phyloP scores from a whole-genome alignment of 345 rosid species.

The Hypericum androsaemum region DNA sequence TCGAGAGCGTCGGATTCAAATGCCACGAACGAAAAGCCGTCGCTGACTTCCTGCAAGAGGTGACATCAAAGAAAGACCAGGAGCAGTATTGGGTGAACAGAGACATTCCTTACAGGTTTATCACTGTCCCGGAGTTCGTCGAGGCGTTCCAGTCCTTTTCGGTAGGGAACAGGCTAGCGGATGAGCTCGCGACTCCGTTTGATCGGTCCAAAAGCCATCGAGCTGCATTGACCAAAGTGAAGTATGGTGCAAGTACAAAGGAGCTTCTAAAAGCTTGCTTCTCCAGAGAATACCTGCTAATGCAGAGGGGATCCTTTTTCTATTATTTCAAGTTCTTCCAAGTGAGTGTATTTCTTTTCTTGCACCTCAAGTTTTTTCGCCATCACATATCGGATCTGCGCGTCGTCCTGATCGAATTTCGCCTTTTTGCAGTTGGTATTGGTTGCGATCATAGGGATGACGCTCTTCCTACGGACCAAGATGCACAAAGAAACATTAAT shows the following conservation, averaged over 20 bases:
- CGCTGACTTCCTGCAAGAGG: not conserved
- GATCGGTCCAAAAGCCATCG: not conserved
- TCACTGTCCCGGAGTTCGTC: not conserved
- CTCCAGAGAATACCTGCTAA: not conserved
- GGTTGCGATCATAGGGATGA: not conserved
- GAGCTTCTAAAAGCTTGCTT: not conserved
- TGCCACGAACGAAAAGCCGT: not conserved
- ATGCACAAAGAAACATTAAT: not conserved
- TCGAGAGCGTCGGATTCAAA: not conserved
- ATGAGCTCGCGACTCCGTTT: not conserved
- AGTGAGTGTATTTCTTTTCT: constrained; percentile 2
- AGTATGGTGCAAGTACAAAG: not conserved
- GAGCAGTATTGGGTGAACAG: not conserved
- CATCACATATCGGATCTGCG: not conserved
- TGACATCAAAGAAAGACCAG: not conserved
- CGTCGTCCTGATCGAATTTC: not conserved
- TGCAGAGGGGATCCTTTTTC: not conserved
- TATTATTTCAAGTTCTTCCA: not conserved
- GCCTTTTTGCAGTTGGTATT: not conserved
- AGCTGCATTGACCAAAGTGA: not conserved
- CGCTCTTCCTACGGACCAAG: not conserved
- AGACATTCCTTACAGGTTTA: not conserved
- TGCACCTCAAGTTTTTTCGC: not conserved
- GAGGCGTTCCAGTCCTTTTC: constrained; percentile 2
- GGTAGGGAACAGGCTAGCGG: not conserved